phyloP scores from a whole-genome alignment of 2,329 filamentous ascomycete genomes.

The Pseudocercospora fuligena region DNA sequence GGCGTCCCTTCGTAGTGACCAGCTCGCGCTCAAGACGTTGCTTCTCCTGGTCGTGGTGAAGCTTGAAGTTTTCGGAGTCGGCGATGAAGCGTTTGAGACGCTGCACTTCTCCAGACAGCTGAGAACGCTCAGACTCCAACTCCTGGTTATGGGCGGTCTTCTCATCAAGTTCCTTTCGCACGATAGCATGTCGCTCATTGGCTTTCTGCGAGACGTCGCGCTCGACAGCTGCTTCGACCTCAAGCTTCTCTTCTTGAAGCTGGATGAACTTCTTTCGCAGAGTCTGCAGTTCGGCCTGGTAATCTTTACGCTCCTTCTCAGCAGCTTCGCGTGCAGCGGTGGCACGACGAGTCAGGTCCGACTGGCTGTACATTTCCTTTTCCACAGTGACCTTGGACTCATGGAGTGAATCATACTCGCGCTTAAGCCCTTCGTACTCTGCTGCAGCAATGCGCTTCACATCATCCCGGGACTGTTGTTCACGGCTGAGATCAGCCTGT shows the following conservation, averaged over 20 bases:
- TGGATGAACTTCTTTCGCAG: constrained; percentile 82
- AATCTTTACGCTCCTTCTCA: constrained; percentile 87
- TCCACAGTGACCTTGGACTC: constrained; percentile 97
- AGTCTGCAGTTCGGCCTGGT: constrained; percentile 81
- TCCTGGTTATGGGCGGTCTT: constrained; percentile 77
- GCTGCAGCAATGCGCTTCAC: constrained; percentile 89
- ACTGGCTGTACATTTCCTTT: constrained; percentile 95
- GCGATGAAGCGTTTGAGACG: constrained; percentile 84
- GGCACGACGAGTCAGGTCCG: constrained; percentile 85
- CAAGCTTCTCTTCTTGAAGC: constrained; percentile 81
- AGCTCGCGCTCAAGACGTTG: constrained; percentile 90
- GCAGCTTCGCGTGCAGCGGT: constrained; percentile 79
- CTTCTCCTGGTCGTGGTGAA: constrained; percentile 91
- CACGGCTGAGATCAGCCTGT: constrained; percentile 86
- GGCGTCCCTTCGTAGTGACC: constrained; percentile 84
- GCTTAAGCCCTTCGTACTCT: constrained; percentile 78
- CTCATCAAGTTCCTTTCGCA: constrained; percentile 79
- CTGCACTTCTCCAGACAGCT: constrained; percentile 79
- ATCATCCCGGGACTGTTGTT: constrained; percentile 91
- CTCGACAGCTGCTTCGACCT: constrained; percentile 81
- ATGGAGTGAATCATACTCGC: constrained; percentile 84
- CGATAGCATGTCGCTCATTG: constrained; percentile 76
- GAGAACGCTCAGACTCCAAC: constrained; percentile 77
- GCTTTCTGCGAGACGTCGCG: constrained; percentile 77
- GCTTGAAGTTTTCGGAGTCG: constrained; percentile 84